Percentiles rank a stretch among this genome's conserved stretches.
Conservation (phyloP, 2,329 filamentous ascomycete species). For the Curvularia lunata region DNA sequence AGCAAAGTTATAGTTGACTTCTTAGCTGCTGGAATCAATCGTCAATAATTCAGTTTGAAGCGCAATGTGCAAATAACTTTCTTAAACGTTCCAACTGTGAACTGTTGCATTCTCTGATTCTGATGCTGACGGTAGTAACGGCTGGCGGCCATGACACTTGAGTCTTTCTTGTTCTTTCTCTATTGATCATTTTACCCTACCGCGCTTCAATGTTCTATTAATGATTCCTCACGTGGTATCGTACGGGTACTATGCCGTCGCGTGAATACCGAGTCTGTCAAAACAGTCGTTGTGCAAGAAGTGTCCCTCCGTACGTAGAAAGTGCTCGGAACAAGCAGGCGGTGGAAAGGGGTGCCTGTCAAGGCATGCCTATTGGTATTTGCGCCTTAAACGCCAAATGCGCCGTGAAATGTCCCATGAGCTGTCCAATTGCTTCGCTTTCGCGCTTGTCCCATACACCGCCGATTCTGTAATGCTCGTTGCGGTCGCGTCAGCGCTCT, state of each 20-base stretch:
- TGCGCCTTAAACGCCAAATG: slow-evolving; percentile 33
- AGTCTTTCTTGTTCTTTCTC: slow-evolving; percentile 7
- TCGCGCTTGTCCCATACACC: slow-evolving; percentile 3
- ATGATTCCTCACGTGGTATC: slow-evolving; percentile 33
- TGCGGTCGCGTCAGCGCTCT: slow-evolving; percentile 7
- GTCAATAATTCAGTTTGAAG: slow-evolving; percentile 3
- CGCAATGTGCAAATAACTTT: neutral
- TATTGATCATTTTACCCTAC: neutral
- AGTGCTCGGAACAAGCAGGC: slow-evolving; percentile 3
- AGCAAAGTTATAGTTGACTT: slow-evolving; percentile 42
- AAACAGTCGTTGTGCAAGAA: slow-evolving; percentile 20
- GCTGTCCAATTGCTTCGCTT: slow-evolving; percentile 14
- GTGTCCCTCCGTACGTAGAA: slow-evolving; percentile 9
- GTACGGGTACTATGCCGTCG: slow-evolving; percentile 27
- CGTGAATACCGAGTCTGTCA: slow-evolving; percentile 31
- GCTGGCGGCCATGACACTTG: slow-evolving; percentile 14
- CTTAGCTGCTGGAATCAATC: neutral
- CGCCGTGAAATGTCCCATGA: slow-evolving; percentile 18
- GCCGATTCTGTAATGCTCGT: neutral
- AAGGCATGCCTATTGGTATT: slow-evolving; percentile 29
- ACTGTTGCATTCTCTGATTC: slow-evolving; percentile 10
- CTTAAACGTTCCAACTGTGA: neutral
- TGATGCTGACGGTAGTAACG: slow-evolving; percentile 10
- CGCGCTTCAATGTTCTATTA: neutral
- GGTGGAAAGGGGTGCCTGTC: slow-evolving; percentile 11